Evolutionary conservation across 148 eudicot genomes (phyloP).

Genomic region (Arbutus unedo): DNA sequence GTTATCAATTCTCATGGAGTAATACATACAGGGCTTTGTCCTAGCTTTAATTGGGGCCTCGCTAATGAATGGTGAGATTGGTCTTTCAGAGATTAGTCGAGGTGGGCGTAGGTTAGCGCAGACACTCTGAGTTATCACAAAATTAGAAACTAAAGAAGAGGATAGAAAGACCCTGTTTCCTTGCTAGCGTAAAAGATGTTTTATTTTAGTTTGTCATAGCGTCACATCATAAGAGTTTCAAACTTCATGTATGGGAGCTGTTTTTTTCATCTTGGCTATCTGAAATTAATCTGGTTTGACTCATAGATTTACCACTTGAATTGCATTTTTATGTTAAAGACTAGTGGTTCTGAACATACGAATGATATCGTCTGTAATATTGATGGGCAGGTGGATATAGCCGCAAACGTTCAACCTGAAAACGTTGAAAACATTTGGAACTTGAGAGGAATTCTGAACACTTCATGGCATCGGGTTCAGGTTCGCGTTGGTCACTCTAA

Average conservation of each 20-base stretch:
- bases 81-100: too few relatives aligned
- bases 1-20: too few relatives aligned
- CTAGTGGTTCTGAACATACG: not conserved
- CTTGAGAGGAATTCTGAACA: constrained; percentile 87
- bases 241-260: not conserved
- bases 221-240: not conserved
- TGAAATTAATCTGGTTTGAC: not conserved
- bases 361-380: not conserved
- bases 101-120: too few relatives aligned
- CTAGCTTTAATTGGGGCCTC: too few relatives aligned
- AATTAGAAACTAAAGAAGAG: not conserved
- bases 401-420: constrained; percentile 91
- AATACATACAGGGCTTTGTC: too few relatives aligned
- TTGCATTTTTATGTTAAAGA: not conserved
- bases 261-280: not conserved
- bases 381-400: constrained; percentile 60
- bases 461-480: constrained; percentile 90
- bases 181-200: not conserved
- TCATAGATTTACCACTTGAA: not conserved
- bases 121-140: too few relatives aligned
- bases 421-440: constrained; percentile 79
- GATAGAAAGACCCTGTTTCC: not conserved
- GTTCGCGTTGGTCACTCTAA: constrained; percentile 36
- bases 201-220: not conserved
- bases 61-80: too few relatives aligned